These are phyloP conservation scores for Sphagnum contortum DNA, from an alignment of 225 moss, liverwort and hornwort genomes.

Conservation along the genomic window DNA sequence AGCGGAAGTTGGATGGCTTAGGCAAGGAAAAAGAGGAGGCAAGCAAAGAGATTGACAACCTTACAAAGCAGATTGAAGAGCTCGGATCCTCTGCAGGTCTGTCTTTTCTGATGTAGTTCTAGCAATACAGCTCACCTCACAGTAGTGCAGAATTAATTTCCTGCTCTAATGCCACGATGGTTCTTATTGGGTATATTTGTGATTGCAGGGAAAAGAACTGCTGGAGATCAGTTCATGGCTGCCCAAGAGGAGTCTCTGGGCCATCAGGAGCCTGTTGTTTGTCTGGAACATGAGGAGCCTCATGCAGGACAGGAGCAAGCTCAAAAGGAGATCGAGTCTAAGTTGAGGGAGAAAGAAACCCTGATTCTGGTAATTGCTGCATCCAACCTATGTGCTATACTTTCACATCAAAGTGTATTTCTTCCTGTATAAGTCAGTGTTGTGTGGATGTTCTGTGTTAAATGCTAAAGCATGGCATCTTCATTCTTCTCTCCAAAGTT, in stretches of 20 bases:
- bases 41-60: conserved; percentile 45
- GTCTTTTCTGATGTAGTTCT: neutral
- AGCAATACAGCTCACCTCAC: too few species aligned
- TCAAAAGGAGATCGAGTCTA: conserved; percentile 64
- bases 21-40: conserved; percentile 83
- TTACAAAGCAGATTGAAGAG: conserved; percentile 79
- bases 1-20: conserved; percentile 78
- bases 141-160: too few species aligned
- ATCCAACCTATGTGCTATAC: too few species aligned
- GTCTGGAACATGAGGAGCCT: conserved; percentile 17
- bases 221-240: conserved; percentile 32
- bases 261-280: conserved; percentile 40
- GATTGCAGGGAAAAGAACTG: conserved; percentile 42
- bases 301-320: neutral
- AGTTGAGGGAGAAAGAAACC: conserved; percentile 67
- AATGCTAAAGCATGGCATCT: too few species aligned
- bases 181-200: neutral
- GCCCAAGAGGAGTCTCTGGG: conserved; percentile 9
- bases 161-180: too few species aligned
- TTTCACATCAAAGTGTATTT: too few species aligned
- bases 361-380: conserved; percentile 62
- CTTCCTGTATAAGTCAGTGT: too few species aligned
- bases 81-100: conserved; percentile 63
- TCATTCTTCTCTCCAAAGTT: too few species aligned
- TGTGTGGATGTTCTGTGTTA: too few species aligned